These are phyloP conservation scores for Eutypella sp. DNA, from an alignment of 2,329 filamentous ascomycete genomes.

Conservation along the genomic window DNA sequence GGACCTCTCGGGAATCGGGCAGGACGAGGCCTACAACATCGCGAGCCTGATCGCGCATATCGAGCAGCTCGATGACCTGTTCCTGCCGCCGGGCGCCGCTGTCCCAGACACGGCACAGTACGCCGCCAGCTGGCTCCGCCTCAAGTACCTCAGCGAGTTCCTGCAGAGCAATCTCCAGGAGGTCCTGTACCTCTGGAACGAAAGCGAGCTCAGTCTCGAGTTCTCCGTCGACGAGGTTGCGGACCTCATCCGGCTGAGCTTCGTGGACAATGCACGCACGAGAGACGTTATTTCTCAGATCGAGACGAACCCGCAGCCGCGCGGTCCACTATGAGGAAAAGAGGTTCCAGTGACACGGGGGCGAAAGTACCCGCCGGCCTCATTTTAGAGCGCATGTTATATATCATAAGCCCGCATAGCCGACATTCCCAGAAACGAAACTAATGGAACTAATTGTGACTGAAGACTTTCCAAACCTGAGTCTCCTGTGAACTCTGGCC, in stretches of 20 bases:
- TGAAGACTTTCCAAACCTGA: no score
- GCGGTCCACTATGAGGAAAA: slow-evolving; percentile 2
- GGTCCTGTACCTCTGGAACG: slow-evolving; percentile 58
- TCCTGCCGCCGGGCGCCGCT: slow-evolving; percentile 38
- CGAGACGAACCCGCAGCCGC: slow-evolving; percentile 43
- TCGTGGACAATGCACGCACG: slow-evolving; percentile 57
- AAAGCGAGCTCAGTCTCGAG: slow-evolving; percentile 61
- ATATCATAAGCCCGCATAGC: no score
- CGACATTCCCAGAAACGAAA: no score
- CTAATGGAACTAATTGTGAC: no score
- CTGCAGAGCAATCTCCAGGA: slow-evolving; percentile 63
- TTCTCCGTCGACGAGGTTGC: slow-evolving; percentile 57
- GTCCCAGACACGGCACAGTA: slow-evolving; percentile 56
- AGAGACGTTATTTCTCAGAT: slow-evolving; percentile 57
- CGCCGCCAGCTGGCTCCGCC: slow-evolving; percentile 55
- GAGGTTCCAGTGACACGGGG: no score
- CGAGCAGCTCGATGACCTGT: slow-evolving; percentile 56
- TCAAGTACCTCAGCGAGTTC: slow-evolving; percentile 60
- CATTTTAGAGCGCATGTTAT: no score
- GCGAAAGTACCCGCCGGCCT: no score
- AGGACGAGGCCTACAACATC: slow-evolving; percentile 59
- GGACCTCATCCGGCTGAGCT: slow-evolving; percentile 58
- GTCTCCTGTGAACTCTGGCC: no score
- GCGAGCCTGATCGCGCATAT: slow-evolving; percentile 53
- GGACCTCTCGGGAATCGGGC: slow-evolving; percentile 55